Evolutionary conservation across 768 basidiomycete genomes (phyloP).

Genomic region (Cyclocybe cylindracea): DNA sequence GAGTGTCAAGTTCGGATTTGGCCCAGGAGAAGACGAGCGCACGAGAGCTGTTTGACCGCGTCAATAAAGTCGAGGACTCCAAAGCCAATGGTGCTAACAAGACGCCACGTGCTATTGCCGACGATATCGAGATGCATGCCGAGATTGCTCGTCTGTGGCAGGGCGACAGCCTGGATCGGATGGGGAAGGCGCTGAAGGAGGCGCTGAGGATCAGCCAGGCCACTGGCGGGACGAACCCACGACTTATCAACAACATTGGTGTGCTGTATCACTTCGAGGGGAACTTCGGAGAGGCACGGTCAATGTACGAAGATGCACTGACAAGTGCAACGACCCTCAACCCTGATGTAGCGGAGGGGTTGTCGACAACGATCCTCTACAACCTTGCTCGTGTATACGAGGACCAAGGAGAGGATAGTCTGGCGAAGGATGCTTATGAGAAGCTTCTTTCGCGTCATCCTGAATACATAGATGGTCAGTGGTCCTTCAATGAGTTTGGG

Average conservation of each 20-base stretch:
- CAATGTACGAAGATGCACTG: conserved; percentile 75
- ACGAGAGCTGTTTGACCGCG: conserved; percentile 80
- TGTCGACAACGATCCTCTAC: conserved; percentile 84
- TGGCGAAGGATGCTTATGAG: conserved; percentile 85
- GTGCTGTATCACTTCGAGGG: conserved; percentile 73
- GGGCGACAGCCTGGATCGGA: conserved; percentile 73
- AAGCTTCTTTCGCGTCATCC: conserved; percentile 89
- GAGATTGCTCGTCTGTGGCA: conserved; percentile 92
- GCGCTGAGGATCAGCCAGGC: conserved; percentile 67
- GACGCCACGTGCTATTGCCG: conserved; percentile 54
- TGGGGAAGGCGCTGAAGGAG: conserved; percentile 70
- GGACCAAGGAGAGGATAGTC: conserved; percentile 68
- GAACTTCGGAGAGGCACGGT: conserved; percentile 53
- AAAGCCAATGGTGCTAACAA: conserved; percentile 44
- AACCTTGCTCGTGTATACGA: conserved; percentile 94
- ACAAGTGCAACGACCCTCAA: conserved; percentile 50
- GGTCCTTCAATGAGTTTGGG: background rate
- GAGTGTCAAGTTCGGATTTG: conserved; percentile 72
- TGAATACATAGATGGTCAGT: conserved; percentile 93
- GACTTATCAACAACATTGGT: conserved; percentile 81
- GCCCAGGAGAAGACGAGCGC: conserved; percentile 72
- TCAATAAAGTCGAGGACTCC: conserved; percentile 62
- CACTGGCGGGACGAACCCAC: conserved; percentile 54
- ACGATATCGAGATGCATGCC: conserved; percentile 87
- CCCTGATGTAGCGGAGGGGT: conserved; percentile 56